Evolutionary conservation across 495 filamentous ascomycete genomes (phyloP).

Genomic region (Aspergillus bertholletiae): DNA sequence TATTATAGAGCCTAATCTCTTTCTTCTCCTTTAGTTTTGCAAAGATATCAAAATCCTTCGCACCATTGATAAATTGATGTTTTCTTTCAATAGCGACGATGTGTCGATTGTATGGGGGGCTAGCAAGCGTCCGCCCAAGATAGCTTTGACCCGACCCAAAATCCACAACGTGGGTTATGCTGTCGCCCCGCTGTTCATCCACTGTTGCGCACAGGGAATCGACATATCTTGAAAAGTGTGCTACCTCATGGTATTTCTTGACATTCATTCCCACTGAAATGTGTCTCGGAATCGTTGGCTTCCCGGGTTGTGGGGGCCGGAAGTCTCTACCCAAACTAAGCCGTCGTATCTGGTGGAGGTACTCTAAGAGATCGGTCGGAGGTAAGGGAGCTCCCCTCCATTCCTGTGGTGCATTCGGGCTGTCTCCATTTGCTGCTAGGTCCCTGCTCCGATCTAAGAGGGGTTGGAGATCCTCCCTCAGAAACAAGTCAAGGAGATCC

Average conservation of each 20-base stretch:
- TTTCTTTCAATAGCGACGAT: slow-evolving; percentile 90
- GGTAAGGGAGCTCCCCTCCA: slow-evolving; percentile 56
- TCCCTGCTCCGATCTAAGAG: slow-evolving; percentile 11
- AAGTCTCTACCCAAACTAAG: slow-evolving; percentile 67
- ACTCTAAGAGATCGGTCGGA: slow-evolving; percentile 65
- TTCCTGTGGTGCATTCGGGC: slow-evolving; percentile 5
- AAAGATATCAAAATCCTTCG: slow-evolving; percentile 73
- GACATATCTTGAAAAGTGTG: slow-evolving; percentile 62
- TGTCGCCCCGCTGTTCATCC: slow-evolving; percentile 42
- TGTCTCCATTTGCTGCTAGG: slow-evolving; percentile 2
- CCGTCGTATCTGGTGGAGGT: slow-evolving; percentile 68
- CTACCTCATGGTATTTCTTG: slow-evolving; percentile 92
- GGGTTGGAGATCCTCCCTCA: slow-evolving; percentile 63
- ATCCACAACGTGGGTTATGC: slow-evolving; percentile 86
- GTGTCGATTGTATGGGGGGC: slow-evolving; percentile 76
- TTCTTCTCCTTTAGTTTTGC: slow-evolving; percentile 65
- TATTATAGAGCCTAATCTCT: slow-evolving; percentile 58
- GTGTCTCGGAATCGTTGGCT: slow-evolving; percentile 56
- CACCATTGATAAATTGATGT: slow-evolving; percentile 78
- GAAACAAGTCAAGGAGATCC: slow-evolving; percentile 71
- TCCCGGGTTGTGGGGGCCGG: slow-evolving; percentile 18
- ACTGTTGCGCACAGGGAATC: slow-evolving; percentile 50
- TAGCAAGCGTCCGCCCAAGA: slow-evolving; percentile 81
- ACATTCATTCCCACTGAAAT: slow-evolving; percentile 89
- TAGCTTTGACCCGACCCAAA: slow-evolving; percentile 97